phyloP scores from a whole-genome alignment of 345 rosid species.

The Rubroshorea leprosula region DNA sequence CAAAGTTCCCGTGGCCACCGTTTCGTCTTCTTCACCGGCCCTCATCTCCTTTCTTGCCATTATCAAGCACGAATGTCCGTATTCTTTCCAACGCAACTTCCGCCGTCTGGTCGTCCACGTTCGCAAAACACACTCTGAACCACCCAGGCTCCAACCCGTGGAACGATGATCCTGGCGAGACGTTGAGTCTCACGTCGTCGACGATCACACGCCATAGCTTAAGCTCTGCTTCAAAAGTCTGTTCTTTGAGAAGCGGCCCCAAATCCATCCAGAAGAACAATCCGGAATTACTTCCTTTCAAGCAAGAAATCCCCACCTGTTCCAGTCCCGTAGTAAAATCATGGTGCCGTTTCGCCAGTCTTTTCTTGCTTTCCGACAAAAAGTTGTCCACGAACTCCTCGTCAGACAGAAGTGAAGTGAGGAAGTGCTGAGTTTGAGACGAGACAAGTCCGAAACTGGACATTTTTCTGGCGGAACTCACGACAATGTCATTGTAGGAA shows the following conservation, averaged over 20 bases:
- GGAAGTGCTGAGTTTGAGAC: conserved; percentile 60
- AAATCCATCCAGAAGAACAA: conserved; percentile 83
- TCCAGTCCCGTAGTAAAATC: conserved; percentile 41
- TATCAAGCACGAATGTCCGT: conserved; percentile 31
- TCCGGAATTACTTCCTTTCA: conserved; percentile 58
- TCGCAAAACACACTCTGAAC: conserved; percentile 89
- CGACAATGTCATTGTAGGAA: conserved; percentile 65
- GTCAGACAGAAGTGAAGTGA: conserved; percentile 70
- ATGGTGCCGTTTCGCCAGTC: conserved; percentile 42
- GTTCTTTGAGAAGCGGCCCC: conserved; percentile 43
- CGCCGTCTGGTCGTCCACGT: conserved; percentile 60
- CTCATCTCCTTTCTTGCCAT: conserved; percentile 12
- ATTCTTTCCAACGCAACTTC: conserved; percentile 57
- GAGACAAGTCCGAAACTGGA: conserved; percentile 86
- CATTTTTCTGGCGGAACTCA: conserved; percentile 63
- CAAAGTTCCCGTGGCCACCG: conserved; percentile 36
- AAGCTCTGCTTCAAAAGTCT: conserved; percentile 44
- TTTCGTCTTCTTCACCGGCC: conserved; percentile 19
- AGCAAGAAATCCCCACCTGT: conserved; percentile 44
- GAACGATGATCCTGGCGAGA: conserved; percentile 83
- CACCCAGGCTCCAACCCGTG: conserved; percentile 71
- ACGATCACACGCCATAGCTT: conserved; percentile 58
- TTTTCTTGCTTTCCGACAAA: conserved; percentile 43
- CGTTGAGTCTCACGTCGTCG: conserved; percentile 62
- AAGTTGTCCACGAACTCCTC: conserved; percentile 47